A percentile compares a stretch with the other conserved stretches of the same genome.
Evolutionary conservation across 2,329 filamentous ascomycete species (phyloP).

Genomic region (Alternaria triticimaculans): DNA sequence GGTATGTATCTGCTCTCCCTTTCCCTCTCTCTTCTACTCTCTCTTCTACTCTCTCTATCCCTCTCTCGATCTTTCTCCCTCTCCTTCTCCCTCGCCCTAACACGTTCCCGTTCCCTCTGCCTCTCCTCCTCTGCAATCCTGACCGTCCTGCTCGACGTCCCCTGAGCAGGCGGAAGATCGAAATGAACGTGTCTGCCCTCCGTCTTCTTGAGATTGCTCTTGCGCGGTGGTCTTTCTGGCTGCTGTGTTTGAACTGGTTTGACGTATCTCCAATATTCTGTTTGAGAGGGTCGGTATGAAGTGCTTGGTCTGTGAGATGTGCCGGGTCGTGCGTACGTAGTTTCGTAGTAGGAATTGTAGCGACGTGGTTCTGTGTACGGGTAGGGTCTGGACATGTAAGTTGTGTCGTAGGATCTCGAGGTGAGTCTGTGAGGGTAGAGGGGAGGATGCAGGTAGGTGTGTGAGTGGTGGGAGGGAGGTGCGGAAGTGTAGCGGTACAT

Average conservation of each 20-base stretch:
- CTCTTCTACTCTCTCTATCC: background rate
- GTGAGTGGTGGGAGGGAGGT: background rate
- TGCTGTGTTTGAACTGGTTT: background rate
- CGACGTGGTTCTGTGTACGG: background rate
- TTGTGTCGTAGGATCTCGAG: conserved; percentile 1
- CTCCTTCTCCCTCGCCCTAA: background rate
- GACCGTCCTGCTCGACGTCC: background rate
- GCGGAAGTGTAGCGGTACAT: conserved; percentile 5
- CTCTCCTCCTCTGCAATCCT: background rate
- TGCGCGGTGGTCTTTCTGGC: background rate
- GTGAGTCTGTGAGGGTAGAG: background rate
- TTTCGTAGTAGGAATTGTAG: conserved; percentile 5
- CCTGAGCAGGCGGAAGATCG: background rate
- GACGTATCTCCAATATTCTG: background rate
- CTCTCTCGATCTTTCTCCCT: background rate
- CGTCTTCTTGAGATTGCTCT: background rate
- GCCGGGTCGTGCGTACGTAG: background rate
- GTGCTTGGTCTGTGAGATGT: background rate
- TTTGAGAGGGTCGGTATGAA: background rate
- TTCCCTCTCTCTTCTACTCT: background rate
- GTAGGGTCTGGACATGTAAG: conserved; percentile 3
- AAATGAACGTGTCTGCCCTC: conserved; percentile 10
- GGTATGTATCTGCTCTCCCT: background rate
- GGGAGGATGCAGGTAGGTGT: background rate
- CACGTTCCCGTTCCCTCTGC: background rate